Conservation (phyloP, 2,329 filamentous ascomycete species). For the Parasarocladium wereldwijsianum region DNA sequence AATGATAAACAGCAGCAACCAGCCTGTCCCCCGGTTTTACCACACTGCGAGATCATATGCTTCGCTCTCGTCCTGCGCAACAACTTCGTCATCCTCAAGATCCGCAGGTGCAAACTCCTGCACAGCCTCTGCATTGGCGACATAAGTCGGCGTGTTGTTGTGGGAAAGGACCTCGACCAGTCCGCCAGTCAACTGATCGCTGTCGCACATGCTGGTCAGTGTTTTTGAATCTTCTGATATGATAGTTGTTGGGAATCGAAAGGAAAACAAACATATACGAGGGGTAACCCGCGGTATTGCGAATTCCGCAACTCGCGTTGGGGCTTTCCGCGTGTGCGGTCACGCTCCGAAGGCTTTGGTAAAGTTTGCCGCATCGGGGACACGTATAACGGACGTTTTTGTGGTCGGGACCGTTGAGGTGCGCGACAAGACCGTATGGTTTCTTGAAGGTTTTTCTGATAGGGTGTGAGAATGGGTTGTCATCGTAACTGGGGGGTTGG, state of each 20-base stretch:
- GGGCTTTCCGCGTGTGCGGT: constrained; percentile 33
- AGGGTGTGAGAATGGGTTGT: neutral
- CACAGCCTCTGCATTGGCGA: too few relatives aligned
- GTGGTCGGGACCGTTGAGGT: constrained; percentile 31
- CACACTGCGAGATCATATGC: too few relatives aligned
- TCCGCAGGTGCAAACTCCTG: too few relatives aligned
- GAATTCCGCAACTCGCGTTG: constrained; percentile 25
- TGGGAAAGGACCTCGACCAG: constrained; percentile 17
- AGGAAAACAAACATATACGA: constrained; percentile 19
- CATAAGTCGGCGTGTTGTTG: too few relatives aligned
- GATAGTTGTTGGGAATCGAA: too few relatives aligned
- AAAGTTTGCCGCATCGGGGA: constrained; percentile 27
- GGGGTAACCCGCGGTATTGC: constrained; percentile 15
- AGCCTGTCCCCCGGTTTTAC: neutral
- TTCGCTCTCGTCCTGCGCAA: too few relatives aligned
- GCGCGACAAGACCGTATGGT: constrained; percentile 17
- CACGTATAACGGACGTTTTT: constrained; percentile 20
- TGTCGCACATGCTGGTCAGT: too few relatives aligned
- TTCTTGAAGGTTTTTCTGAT: constrained; percentile 25
- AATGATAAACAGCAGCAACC: constrained; percentile 1
- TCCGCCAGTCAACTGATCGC: constrained; percentile 24
- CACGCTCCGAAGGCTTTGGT: constrained; percentile 25
- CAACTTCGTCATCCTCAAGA: constrained; percentile 13
- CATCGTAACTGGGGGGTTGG: neutral
- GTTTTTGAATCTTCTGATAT: too few relatives aligned